phyloP scores from a whole-genome alignment of 2,329 filamentous ascomycete genomes.

The Botrytis cinerea region DNA sequence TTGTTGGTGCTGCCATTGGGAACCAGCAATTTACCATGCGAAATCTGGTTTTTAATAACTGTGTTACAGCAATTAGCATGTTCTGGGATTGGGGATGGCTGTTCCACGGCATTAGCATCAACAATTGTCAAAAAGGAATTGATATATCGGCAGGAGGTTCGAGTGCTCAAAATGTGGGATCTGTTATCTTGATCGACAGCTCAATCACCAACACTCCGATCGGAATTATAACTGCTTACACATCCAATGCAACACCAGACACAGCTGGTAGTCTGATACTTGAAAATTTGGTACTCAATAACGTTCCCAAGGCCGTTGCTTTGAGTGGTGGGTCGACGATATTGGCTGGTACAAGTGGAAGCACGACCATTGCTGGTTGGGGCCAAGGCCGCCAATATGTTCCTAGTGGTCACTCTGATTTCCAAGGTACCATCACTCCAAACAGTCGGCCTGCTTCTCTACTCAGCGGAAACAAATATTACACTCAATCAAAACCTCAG shows the following conservation, averaged over 20 bases:
- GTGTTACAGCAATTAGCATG: slow-evolving; percentile 56
- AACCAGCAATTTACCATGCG: slow-evolving; percentile 66
- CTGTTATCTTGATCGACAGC: slow-evolving; percentile 58
- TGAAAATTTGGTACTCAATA: slow-evolving; percentile 23
- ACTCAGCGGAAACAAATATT: slow-evolving; percentile 39
- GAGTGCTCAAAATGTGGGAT: slow-evolving; percentile 53
- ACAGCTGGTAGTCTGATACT: slow-evolving; percentile 24
- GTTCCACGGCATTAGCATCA: slow-evolving; percentile 52
- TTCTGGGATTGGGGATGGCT: slow-evolving; percentile 64
- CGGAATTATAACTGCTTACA: slow-evolving; percentile 52
- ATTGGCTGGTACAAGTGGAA: slow-evolving; percentile 8
- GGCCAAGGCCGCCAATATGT: slow-evolving; percentile 53
- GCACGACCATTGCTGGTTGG: slow-evolving; percentile 26
- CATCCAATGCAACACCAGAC: slow-evolving; percentile 51
- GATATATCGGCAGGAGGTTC: slow-evolving; percentile 50
- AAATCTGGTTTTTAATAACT: slow-evolving; percentile 51
- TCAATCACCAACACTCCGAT: slow-evolving; percentile 51
- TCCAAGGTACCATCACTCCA: slow-evolving; percentile 46
- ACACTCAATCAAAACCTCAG: slow-evolving; percentile 55
- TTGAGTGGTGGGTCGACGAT: slow-evolving; percentile 43
- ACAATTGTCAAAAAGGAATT: slow-evolving; percentile 54
- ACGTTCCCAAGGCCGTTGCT: slow-evolving; percentile 22
- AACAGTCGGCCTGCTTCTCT: slow-evolving; percentile 18
- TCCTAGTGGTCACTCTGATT: slow-evolving; percentile 46
- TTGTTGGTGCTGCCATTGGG: slow-evolving; percentile 59